Evolutionary conservation across 495 filamentous ascomycete species (phyloP).

Genomic region (Neurospora sp.): DNA sequence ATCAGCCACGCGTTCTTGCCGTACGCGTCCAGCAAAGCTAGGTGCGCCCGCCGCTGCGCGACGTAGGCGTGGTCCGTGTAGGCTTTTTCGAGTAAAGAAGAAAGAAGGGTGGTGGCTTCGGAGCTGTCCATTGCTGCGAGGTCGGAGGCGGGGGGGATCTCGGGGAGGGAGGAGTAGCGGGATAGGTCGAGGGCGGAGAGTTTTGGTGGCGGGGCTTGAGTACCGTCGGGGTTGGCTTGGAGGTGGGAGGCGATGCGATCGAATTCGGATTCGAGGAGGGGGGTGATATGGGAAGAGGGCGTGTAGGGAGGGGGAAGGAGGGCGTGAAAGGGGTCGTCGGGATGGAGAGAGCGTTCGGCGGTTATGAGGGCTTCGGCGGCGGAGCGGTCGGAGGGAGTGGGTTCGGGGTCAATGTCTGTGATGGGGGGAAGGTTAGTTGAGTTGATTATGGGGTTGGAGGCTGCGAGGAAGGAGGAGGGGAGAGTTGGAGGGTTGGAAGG

Average conservation of each 20-base stretch:
- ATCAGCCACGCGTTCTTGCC: constrained; percentile 90
- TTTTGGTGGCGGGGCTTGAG: constrained; percentile 20
- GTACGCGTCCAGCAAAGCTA: constrained; percentile 63
- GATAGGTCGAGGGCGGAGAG: constrained; percentile 61
- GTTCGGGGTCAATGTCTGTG: constrained; percentile 61
- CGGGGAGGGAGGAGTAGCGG: constrained; percentile 65
- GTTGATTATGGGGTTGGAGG: neutral
- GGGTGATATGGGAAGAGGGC: constrained; percentile 38
- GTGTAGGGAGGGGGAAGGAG: constrained; percentile 26
- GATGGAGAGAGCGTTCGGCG: constrained; percentile 45
- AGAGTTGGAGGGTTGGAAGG: neutral
- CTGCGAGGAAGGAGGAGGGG: neutral
- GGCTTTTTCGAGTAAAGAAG: constrained; percentile 30
- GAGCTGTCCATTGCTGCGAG: constrained; percentile 6
- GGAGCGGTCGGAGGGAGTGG: constrained; percentile 47
- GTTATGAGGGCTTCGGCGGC: constrained; percentile 55
- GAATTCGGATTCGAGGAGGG: constrained; percentile 54
- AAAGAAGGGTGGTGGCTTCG: constrained; percentile 19
- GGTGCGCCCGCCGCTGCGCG: constrained; percentile 52
- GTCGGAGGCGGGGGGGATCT: constrained; percentile 10
- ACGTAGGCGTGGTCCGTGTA: constrained; percentile 62
- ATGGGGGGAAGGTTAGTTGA: constrained; percentile 11
- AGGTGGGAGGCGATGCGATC: constrained; percentile 15
- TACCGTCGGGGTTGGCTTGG: neutral
- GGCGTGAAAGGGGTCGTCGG: constrained; percentile 29